Base-by-base conservation (phyloP, 768 basidiomycete species). In the Lactarius hengduanensis region DNA sequence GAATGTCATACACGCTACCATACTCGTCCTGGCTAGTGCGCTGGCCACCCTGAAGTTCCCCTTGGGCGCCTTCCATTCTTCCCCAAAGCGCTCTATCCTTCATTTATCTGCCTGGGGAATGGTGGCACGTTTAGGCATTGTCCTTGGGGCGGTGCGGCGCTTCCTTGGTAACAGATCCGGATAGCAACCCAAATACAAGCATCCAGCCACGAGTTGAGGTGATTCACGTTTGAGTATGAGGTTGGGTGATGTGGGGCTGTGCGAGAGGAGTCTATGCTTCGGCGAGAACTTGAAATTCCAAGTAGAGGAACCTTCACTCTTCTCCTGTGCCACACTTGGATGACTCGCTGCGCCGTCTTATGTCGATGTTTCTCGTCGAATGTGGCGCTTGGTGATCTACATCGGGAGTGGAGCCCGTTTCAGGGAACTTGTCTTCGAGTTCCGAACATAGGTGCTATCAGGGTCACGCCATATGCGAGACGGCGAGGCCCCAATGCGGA, bases 31-130 rank as follows among this genome's bases (percentile, higher is more conserved):
- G 57, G 64, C 41, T 45, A 28, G 40, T 30, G 16, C 9, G 2
- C 58, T 32, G n/a, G 45, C 28, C 8, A 26, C 5, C 11, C 47
- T 5, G 11, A 5, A 4, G 16, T 20, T 40, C 45, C 18, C 59
- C 32, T 38, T 55, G 18, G 20, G 28, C 15, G 11, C 28, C 15
- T 57, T 66, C 55, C 60, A 66, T 61, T 57, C 64, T 55, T 28
- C 57, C 18, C 26, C 50, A 53, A 15, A 2, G 50, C 50, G 26
- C 22, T 15, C 20, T 2, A 22, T 36, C n/a, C 59, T 45, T 47
- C 32, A 40, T 59, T 36, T 61, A 26, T 36, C 59, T 61, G 32
- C n/a, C 47, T 36, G 55, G 55, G 55, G 55, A n/a, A 32, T 30
- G 20, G 8, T 10, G 9, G 10, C 18, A 22, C 4, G 8, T 30